Evolutionary conservation across 1,284 basidiomycete genomes (phyloP).

Genomic region (Chondrostereum purpureum): DNA sequence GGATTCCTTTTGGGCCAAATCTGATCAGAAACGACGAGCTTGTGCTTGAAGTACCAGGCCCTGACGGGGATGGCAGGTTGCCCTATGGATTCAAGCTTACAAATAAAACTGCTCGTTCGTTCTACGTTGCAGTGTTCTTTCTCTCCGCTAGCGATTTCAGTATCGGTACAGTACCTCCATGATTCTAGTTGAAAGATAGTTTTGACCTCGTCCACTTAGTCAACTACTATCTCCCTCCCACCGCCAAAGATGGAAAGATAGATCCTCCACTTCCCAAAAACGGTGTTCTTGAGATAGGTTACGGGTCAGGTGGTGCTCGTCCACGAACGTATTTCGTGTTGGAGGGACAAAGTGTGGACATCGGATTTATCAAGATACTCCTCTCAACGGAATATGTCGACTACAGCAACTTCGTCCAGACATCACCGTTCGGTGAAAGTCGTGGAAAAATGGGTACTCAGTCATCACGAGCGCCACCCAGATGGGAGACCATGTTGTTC

Average conservation of each 20-base stretch:
- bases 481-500: no score
- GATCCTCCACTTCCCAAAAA: slow-evolving; percentile 7
- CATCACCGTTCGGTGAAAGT: no score
- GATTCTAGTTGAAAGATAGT: neutral
- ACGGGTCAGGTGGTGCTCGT: slow-evolving; percentile 10
- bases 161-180: slow-evolving; percentile 8
- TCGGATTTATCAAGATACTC: slow-evolving; percentile 15
- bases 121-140: slow-evolving; percentile 3
- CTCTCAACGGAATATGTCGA: slow-evolving; percentile 13
- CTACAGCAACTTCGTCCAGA: slow-evolving; percentile 6
- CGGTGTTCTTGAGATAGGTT: slow-evolving; percentile 12
- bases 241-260: neutral
- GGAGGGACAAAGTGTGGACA: slow-evolving; percentile 10
- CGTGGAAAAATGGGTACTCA: no score
- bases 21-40: slow-evolving; percentile 6
- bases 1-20: slow-evolving; percentile 9
- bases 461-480: no score
- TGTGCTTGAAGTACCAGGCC: slow-evolving; percentile 6
- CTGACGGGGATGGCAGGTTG: no score
- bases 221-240: slow-evolving; percentile 4
- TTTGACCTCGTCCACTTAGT: neutral
- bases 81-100: slow-evolving; percentile 15
- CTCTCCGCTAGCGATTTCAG: slow-evolving; percentile 11
- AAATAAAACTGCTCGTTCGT: slow-evolving; percentile 6
- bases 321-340: slow-evolving; percentile 4